phyloP scores from a whole-genome alignment of 2,329 filamentous ascomycete species.

The Cladosporium colombiae region DNA sequence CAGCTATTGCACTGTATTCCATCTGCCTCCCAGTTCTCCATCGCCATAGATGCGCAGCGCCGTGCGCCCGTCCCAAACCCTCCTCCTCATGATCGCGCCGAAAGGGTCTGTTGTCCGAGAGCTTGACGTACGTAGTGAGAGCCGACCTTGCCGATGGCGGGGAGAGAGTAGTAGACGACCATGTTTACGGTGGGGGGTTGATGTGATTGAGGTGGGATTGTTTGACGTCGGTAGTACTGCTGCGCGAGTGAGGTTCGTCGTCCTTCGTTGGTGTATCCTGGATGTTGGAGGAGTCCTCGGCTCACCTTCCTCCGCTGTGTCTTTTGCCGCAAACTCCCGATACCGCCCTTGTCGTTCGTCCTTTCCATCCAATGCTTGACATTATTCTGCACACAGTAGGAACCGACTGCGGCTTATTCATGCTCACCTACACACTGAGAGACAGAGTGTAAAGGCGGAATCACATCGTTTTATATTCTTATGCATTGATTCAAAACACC shows the following conservation, averaged over 20 bases:
- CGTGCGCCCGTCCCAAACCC: neutral
- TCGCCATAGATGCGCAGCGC: neutral
- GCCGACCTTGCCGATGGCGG: constrained; percentile 53
- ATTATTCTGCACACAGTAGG: neutral
- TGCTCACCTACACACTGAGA: neutral
- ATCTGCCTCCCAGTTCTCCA: neutral
- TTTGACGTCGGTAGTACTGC: constrained; percentile 12
- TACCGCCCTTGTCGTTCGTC: neutral
- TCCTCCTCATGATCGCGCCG: constrained; percentile 5
- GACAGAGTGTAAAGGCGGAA: neutral
- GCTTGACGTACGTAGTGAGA: constrained; percentile 52
- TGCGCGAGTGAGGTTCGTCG: constrained; percentile 2
- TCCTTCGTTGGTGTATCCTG: neutral
- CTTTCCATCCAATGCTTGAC: neutral
- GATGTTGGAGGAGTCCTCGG: neutral
- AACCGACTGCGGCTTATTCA: neutral
- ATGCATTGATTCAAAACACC: neutral
- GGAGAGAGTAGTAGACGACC: constrained; percentile 55
- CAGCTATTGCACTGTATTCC: constrained; percentile 7
- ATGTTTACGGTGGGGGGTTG: constrained; percentile 35
- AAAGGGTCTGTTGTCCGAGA: constrained; percentile 18
- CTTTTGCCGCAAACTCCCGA: constrained; percentile 9
- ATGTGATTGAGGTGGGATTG: constrained; percentile 6
- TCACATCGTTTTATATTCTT: neutral
- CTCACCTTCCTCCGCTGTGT: neutral